Conservation (phyloP, 2,329 filamentous ascomycete species). For the Rhynchosporium graminicola region DNA sequence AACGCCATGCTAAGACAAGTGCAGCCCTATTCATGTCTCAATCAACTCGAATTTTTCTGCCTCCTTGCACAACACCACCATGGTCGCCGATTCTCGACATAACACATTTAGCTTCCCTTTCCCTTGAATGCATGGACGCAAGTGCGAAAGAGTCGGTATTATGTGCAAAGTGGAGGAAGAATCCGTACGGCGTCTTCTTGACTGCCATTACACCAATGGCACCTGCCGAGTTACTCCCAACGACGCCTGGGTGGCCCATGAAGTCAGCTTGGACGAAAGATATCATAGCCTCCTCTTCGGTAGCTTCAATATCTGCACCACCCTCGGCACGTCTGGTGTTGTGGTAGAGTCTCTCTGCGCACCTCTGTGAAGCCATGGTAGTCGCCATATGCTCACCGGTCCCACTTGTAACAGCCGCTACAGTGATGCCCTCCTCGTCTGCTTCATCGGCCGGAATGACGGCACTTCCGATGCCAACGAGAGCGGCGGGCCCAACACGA, state of each 20-base stretch:
- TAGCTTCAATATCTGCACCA: constrained; percentile 64
- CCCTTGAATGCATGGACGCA: constrained; percentile 82
- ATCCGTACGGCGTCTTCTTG: constrained; percentile 76
- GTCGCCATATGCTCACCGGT: constrained; percentile 99
- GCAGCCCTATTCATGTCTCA: background rate
- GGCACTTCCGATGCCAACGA: constrained; percentile 88
- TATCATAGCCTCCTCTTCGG: constrained; percentile 76
- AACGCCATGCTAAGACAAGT: constrained; percentile 10
- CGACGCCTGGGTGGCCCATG: constrained; percentile 86
- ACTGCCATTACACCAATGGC: constrained; percentile 90
- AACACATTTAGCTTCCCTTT: constrained; percentile 73
- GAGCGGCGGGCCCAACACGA: constrained; percentile 85
- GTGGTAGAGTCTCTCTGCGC: constrained; percentile 81
- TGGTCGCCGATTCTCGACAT: constrained; percentile 69
- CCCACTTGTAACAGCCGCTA: constrained; percentile 87
- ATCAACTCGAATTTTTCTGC: constrained; percentile 19
- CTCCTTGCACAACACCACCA: constrained; percentile 39
- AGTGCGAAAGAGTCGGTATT: constrained; percentile 90
- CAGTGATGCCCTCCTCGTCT: constrained; percentile 68
- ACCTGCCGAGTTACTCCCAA: constrained; percentile 74
- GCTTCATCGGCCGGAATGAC: constrained; percentile 76
- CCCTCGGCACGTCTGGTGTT: constrained; percentile 59
- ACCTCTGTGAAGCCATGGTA: constrained; percentile 84
- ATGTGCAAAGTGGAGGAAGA: constrained; percentile 90
- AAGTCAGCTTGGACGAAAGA: constrained; percentile 87